Base-by-base conservation (phyloP, 1,284 basidiomycete species). In the Austroboletus rostrupii region DNA sequence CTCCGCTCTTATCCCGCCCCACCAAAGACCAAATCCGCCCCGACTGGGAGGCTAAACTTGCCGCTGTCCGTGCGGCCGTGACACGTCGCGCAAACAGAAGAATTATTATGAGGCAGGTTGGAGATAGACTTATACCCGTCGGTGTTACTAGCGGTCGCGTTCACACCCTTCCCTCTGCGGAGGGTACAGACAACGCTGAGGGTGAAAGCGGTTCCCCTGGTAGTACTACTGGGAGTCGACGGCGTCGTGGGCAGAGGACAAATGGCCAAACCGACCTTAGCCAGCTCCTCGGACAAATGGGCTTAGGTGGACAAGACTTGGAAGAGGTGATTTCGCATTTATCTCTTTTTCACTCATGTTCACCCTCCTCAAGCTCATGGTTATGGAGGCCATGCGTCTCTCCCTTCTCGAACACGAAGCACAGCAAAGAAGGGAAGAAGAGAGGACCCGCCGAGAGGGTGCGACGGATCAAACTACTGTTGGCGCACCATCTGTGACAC, bases 341-440 rank as follows among this genome's bases (percentile, higher is more conserved):
- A 28, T 40, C 17, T 43, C 23, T 47, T 44, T 16, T 19, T 41
- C 36, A 31, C 38, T 17, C 23, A 44, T 49, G 13, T 52, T 65
- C 51, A 61, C 51, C 42, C 47, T 17, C 14, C 28, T 59, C 58
- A 61, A 97, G 90, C 73, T 98, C 43, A 97, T 99, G 95, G 77
- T 99, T 48, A 95, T 96, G 91, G 96, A 99, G 72, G 97, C 96
- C 1, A 97, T 99, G 94, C 84, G 96, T 38, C 74, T 97, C 50
- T 97, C 93, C 40, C 75, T 98, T 56, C 68, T 97, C 47, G 96
- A 99, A 59, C 93, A 98, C 57, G 87, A 90, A 68, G 85, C 85
- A 57, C 85, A 87, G 48, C 86, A 89, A 59, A 74, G 78, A 57
- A 82, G 80, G 58, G 79, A 87, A 49, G 83, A 81, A 58, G 80